Evolutionary conservation across 164 flowering plant species (phyloP).

Genomic region (Hamamelis virginiana): DNA sequence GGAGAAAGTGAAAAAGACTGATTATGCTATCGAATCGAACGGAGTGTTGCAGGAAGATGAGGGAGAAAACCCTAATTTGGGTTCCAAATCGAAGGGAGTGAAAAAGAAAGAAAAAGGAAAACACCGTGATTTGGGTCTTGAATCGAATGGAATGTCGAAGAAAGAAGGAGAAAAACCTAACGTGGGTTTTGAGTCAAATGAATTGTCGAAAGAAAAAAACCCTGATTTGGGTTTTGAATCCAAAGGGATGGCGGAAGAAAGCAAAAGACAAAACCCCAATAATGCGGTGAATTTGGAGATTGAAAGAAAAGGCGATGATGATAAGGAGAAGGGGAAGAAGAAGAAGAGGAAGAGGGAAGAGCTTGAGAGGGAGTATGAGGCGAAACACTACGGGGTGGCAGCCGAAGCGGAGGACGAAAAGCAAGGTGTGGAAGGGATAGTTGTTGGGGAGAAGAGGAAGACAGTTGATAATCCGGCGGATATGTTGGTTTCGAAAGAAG

Average conservation of each 20-base stretch:
- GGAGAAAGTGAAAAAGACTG: slow-evolving; percentile 1
- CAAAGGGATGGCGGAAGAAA: neutral
- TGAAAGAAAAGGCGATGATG: neutral
- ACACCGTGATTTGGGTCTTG: slow-evolving; percentile 11
- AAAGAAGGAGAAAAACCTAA: slow-evolving; percentile 3
- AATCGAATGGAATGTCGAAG: neutral
- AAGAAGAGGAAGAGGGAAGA: slow-evolving; percentile 69
- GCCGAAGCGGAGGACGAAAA: slow-evolving; percentile 25
- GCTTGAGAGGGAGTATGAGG: slow-evolving; percentile 53
- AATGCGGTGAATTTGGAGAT: slow-evolving; percentile 1
- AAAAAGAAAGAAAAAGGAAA: slow-evolving; percentile 20
- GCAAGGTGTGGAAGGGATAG: slow-evolving; percentile 11
- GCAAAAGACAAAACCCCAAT: too few relatives aligned
- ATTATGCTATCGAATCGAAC: too few relatives aligned
- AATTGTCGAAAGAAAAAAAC: neutral
- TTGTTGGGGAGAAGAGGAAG: slow-evolving; percentile 81
- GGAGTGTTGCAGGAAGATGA: too few relatives aligned
- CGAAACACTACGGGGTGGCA: slow-evolving; percentile 35
- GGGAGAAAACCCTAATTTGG: too few relatives aligned
- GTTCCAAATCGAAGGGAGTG: too few relatives aligned
- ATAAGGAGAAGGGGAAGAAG: slow-evolving; percentile 34
- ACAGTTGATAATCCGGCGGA: slow-evolving; percentile 48
- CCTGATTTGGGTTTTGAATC: neutral
- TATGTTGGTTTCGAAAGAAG: slow-evolving; percentile 61
- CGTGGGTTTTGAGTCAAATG: neutral